These are phyloP conservation scores for Podospora pseudopauciseta DNA, from an alignment of 495 filamentous ascomycete genomes.

Conservation along the genomic window DNA sequence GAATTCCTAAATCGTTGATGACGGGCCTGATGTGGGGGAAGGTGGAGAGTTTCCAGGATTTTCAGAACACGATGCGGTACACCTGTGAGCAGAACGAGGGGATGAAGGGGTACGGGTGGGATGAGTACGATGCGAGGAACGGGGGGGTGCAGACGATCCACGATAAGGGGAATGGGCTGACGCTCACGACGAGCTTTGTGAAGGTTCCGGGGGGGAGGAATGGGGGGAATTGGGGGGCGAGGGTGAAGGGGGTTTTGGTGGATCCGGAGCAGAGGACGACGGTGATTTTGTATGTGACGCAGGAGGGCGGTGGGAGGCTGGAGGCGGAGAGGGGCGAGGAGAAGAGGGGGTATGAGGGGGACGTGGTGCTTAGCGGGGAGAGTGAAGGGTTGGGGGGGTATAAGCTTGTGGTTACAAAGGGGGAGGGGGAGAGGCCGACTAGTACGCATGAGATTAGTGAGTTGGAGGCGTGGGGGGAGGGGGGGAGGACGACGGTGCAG, in stretches of 20 bases:
- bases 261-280: slow-evolving; percentile 63
- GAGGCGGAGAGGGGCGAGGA: slow-evolving; percentile 52
- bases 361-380: slow-evolving; percentile 72
- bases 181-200: slow-evolving; percentile 88
- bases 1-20: slow-evolving; percentile 79
- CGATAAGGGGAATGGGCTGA: slow-evolving; percentile 79
- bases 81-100: slow-evolving; percentile 94
- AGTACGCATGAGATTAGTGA: slow-evolving; percentile 59
- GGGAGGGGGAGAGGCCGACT: slow-evolving; percentile 58
- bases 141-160: slow-evolving; percentile 88
- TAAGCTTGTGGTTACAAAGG: slow-evolving; percentile 72
- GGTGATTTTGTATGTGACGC: slow-evolving; percentile 72
- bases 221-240: slow-evolving; percentile 87
- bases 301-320: slow-evolving; percentile 70
- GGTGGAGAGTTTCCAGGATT: slow-evolving; percentile 72
- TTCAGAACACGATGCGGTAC: slow-evolving; percentile 81
- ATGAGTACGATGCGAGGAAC: slow-evolving; percentile 83
- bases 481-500: slow-evolving; percentile 75
- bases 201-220: slow-evolving; percentile 86
- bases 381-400: slow-evolving; percentile 79
- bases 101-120: slow-evolving; percentile 97
- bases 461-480: slow-evolving; percentile 48
- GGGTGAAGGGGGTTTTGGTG: slow-evolving; percentile 77
- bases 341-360: slow-evolving; percentile 57
- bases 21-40: slow-evolving; percentile 87